Percentiles rank a stretch among this genome's conserved stretches.
These are phyloP conservation scores for Triticum turgidum DNA, from an alignment of 176 grass and related monocot species.

Conservation along the genomic window DNA sequence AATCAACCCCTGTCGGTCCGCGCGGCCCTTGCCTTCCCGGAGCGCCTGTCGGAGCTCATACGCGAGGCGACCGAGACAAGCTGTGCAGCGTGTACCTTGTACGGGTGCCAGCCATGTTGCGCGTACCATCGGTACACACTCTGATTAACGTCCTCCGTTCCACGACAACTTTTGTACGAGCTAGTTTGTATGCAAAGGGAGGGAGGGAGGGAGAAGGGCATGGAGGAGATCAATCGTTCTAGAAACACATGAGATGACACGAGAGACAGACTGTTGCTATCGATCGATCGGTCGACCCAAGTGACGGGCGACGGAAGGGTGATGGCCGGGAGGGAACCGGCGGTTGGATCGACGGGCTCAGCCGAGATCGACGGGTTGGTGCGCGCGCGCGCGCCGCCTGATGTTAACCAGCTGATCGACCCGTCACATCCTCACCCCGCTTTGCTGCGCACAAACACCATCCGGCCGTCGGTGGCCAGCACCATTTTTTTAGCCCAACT, in stretches of 20 bases:
- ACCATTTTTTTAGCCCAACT: neutral
- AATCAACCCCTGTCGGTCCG: constrained; percentile 1
- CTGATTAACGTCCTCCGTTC: neutral
- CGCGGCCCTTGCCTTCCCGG: no score
- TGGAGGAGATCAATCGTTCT: neutral
- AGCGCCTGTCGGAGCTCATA: no score
- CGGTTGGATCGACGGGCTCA: neutral
- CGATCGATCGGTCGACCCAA: neutral
- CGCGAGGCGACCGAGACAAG: no score
- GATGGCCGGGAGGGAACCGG: neutral
- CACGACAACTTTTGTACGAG: neutral
- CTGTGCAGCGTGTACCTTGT: no score
- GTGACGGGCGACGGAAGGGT: neutral
- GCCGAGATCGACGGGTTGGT: constrained; percentile 13
- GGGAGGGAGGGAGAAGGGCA: no score
- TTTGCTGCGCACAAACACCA: neutral
- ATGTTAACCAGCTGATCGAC: neutral
- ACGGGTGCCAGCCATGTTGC: no score
- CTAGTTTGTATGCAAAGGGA: no score
- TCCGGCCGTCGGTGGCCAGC: constrained; percentile 34
- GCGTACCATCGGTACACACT: no score
- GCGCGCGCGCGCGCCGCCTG: neutral
- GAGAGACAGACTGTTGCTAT: neutral
- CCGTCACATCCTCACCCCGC: neutral
- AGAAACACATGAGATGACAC: neutral